Conservation (phyloP, 2,329 filamentous ascomycete species). For the Metarhizium sp. region DNA sequence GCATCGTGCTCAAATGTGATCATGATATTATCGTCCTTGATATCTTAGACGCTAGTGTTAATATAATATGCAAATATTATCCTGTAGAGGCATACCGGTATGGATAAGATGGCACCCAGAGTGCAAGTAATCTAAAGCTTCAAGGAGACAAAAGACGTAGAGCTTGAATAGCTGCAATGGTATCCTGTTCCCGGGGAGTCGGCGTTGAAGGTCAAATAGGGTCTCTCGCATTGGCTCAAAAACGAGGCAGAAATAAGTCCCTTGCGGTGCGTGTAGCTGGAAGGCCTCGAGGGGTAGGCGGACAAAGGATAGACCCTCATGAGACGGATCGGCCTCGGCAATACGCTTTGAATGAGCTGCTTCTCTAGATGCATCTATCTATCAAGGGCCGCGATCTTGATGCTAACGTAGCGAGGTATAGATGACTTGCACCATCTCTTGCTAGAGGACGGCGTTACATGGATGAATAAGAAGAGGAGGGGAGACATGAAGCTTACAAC, state of each 20-base stretch:
- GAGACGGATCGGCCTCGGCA: neutral
- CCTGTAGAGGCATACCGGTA: constrained; percentile 9
- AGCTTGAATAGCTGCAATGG: neutral
- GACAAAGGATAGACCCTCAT: neutral
- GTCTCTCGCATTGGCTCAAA: neutral
- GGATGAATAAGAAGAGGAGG: neutral
- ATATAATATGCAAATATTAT: neutral
- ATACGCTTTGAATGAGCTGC: neutral
- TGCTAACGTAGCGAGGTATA: neutral
- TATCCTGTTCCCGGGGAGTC: neutral
- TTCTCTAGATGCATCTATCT: neutral
- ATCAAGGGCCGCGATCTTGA: neutral
- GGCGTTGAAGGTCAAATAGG: neutral
- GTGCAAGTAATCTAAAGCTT: constrained; percentile 13
- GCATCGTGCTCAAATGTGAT: constrained; percentile 11
- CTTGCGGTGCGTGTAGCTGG: neutral
- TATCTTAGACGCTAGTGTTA: constrained; percentile 7
- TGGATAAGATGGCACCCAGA: constrained; percentile 11
- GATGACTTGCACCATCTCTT: neutral
- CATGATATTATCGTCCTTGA: constrained; percentile 16
- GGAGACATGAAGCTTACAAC: constrained; percentile 6
- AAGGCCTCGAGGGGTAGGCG: neutral
- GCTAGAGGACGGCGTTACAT: neutral
- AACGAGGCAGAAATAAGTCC: neutral
- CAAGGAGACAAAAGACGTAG: constrained; percentile 2